These are phyloP conservation scores for Warburgia ugandensis DNA, from an alignment of 164 flowering plant species.

Conservation along the genomic window DNA sequence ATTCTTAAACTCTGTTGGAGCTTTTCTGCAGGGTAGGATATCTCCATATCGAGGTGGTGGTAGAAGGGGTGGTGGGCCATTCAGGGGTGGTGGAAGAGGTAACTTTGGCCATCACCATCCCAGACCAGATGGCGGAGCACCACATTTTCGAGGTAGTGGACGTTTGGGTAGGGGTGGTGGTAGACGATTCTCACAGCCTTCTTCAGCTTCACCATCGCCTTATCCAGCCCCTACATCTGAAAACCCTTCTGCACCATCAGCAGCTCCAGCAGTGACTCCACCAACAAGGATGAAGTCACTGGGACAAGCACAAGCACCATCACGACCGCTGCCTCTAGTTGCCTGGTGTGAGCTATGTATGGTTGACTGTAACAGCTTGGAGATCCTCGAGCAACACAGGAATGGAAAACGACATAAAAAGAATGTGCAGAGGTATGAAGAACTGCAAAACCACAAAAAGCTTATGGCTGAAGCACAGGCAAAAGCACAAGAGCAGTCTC, in stretches of 20 bases:
- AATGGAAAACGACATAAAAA: conserved; percentile 58
- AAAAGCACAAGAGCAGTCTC: conserved; percentile 11
- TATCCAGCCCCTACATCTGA: conserved; percentile 11
- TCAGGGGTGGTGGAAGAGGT: conserved; percentile 25
- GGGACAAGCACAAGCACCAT: conserved; percentile 10
- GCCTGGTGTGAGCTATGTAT: conserved; percentile 63
- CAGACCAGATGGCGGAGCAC: conserved; percentile 20
- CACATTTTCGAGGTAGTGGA: conserved; percentile 28
- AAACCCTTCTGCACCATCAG: too few relatives aligned
- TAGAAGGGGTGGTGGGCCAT: conserved; percentile 32
- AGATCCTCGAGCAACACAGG: conserved; percentile 54
- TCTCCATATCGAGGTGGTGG: conserved; percentile 34
- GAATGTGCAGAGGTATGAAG: conserved; percentile 34
- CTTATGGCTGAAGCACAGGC: conserved; percentile 10
- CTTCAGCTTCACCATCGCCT: conserved; percentile 9
- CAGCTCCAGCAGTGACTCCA: conserved; percentile 7
- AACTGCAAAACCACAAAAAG: conserved; percentile 25
- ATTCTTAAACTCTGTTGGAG: conserved; percentile 11
- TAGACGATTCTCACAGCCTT: conserved; percentile 16
- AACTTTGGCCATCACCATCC: conserved; percentile 16
- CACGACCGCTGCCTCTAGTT: conserved; percentile 18
- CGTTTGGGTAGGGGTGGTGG: conserved; percentile 30
- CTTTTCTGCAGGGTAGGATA: conserved; percentile 32
- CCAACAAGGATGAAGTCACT: neutral
- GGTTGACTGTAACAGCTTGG: conserved; percentile 51